Conservation (phyloP, 169 alveolate genomes). For the Plasmodium vivax region DNA sequence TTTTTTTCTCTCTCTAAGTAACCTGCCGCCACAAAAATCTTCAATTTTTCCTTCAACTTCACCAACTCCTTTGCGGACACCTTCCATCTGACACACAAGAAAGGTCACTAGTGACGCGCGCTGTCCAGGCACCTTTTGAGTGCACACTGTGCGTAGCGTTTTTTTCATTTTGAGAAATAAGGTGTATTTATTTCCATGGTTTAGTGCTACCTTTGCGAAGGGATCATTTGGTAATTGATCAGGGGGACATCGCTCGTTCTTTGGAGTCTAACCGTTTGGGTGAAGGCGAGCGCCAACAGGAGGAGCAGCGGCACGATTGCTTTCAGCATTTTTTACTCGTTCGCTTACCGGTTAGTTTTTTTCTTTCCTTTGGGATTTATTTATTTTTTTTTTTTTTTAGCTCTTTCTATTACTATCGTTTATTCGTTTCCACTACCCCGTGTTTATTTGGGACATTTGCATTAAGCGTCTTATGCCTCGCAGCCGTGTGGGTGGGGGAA, state of each 20-base stretch:
- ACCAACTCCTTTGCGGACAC: constrained; percentile 62
- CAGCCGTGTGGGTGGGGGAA: neutral
- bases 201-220: constrained; percentile 61
- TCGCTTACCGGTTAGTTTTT: neutral
- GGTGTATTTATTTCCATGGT: neutral
- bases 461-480: neutral
- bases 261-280: neutral
- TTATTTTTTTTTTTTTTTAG: too few relatives aligned
- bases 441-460: neutral
- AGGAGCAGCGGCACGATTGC: neutral
- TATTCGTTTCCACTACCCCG: neutral
- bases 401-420: neutral
- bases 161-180: neutral
- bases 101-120: neutral
- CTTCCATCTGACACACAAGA: constrained; percentile 55
- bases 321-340: constrained; percentile 27
- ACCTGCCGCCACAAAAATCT: constrained; percentile 71
- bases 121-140: neutral
- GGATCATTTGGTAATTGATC: constrained; percentile 72
- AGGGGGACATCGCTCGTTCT: constrained; percentile 37
- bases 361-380: too few relatives aligned
- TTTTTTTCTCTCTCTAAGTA: neutral
- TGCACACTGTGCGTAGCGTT: neutral
- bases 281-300: constrained; percentile 7
- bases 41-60: constrained; percentile 69